Evolutionary conservation across 2,329 filamentous ascomycete species (phyloP), one percentile per base, ranked within the genome.

Genomic region (Aureobasidium sp.): DNA sequence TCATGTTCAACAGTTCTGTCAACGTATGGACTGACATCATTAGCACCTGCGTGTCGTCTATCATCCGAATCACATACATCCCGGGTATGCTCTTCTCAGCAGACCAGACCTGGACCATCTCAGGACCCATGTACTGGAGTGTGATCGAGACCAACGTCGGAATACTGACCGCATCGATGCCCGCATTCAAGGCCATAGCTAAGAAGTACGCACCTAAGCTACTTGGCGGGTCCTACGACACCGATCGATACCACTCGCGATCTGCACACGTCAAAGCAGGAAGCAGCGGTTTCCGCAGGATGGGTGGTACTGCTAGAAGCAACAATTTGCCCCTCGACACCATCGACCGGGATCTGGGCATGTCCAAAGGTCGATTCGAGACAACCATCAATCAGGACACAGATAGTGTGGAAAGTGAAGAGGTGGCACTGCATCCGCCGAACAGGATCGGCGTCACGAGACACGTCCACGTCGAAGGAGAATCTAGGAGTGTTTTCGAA

Each of bases 121-220:
- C 55, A 39, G 55, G 34, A 41, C 41, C 55, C 7, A 59, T 59
- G 55, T 70, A 72, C 30, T 75, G 73, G 73, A 70, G 68, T 25
- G 64, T 59, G 9, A 63, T 74, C n/a, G 73, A 75, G 63, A 67
- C 71, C 62, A 73, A 73, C 63, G 68, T 68, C 36, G 72, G 69
- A 32, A 73, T 75, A n/a, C 65, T 73, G 30, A 73, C 70, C 62
- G 70, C 69, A n/a, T 75, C 69, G 52, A 69, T 75, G 10, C 73
- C 72, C 8, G 71, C 73, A 27, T 65, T 72, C 32, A 76, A 76
- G 53, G 72, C 72, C 1, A 65, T 76, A 15, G 65, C 75, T 49
- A 62, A 70, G 32, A 68, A 68, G 7, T 67, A 71, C 49, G 68
- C 75, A 30, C 75, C 75, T 0, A 62, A 64, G 2, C 62, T 76